A percentile compares a stretch with the other conserved stretches of the same genome.
Conservation (phyloP, 2,329 filamentous ascomycete genomes). For the Cadophora malorum region DNA sequence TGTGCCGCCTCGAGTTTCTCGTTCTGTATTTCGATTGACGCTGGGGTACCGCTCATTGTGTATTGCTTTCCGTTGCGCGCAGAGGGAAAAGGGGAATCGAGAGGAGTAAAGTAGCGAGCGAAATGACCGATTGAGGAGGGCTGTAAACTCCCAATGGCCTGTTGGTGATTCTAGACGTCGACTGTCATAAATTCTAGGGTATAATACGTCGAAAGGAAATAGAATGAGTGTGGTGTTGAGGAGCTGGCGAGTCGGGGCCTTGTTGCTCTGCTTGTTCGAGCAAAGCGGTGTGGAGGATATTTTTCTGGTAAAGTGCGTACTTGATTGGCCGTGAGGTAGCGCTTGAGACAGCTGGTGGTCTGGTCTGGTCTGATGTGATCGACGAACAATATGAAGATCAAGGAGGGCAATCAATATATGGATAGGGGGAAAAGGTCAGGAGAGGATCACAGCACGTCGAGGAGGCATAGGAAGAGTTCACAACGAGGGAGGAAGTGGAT, state of each 20-base stretch:
- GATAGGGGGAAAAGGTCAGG: not conserved
- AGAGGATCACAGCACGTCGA: not conserved
- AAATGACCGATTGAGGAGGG: slow-evolving; percentile 31
- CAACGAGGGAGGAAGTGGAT: not conserved
- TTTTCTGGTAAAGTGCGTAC: not conserved
- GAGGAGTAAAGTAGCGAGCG: slow-evolving; percentile 26
- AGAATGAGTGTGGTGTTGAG: slow-evolving; percentile 34
- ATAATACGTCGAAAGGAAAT: slow-evolving; percentile 27
- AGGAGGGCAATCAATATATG: not conserved
- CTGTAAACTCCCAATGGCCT: slow-evolving; percentile 30
- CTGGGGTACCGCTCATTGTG: slow-evolving; percentile 34
- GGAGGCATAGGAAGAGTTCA: not conserved
- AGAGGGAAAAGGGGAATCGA: slow-evolving; percentile 3
- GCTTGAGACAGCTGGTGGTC: slow-evolving; percentile 7
- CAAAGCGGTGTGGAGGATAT: slow-evolving; percentile 27
- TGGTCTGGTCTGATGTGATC: slow-evolving; percentile 20
- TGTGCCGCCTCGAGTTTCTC: slow-evolving; percentile 32
- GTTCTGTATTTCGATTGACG: slow-evolving; percentile 22
- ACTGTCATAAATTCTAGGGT: slow-evolving; percentile 35
- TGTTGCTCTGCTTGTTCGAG: slow-evolving; percentile 25
- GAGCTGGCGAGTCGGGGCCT: slow-evolving; percentile 13
- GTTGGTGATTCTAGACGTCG: slow-evolving; percentile 22
- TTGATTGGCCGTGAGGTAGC: not conserved
- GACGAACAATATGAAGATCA: slow-evolving; percentile 20
- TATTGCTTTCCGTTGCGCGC: slow-evolving; percentile 12